Evolutionary conservation across 2,329 filamentous ascomycete genomes (phyloP).

Genomic region (Aspergillus terreus): DNA sequence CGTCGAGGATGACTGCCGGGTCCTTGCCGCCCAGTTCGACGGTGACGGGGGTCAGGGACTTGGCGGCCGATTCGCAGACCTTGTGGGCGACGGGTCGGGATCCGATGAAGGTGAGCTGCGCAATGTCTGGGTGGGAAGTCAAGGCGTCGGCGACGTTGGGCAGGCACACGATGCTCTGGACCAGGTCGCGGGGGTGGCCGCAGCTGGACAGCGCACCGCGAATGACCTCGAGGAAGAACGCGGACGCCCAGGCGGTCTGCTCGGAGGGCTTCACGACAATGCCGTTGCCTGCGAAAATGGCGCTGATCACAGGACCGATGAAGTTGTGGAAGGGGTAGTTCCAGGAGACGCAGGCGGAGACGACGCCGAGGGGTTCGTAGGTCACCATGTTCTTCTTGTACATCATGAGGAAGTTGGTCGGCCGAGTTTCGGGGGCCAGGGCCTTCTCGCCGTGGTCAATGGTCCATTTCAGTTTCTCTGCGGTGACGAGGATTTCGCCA

Average conservation of each 20-base stretch:
- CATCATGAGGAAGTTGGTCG: constrained; percentile 88
- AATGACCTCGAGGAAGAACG: constrained; percentile 76
- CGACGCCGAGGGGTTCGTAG: constrained; percentile 90
- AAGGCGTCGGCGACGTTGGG: constrained; percentile 75
- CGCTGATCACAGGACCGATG: constrained; percentile 83
- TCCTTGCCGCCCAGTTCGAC: constrained; percentile 96
- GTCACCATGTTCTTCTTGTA: constrained; percentile 90
- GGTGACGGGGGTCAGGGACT: constrained; percentile 78
- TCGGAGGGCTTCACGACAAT: constrained; percentile 93
- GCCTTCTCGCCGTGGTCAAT: constrained; percentile 84
- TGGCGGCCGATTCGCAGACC: constrained; percentile 82
- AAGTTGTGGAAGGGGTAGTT: constrained; percentile 98
- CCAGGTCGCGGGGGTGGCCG: constrained; percentile 74
- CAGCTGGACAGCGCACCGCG: constrained; percentile 76
- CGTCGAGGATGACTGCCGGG: constrained; percentile 83
- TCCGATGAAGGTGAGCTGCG: constrained; percentile 94
- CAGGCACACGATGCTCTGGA: constrained; percentile 86
- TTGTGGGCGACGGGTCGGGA: constrained; percentile 81
- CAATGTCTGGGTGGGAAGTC: constrained; percentile 78
- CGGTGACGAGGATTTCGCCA: constrained; percentile 90
- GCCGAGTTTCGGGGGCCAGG: constrained; percentile 65
- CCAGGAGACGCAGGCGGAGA: constrained; percentile 91
- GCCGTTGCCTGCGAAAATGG: constrained; percentile 85
- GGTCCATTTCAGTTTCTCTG: constrained; percentile 93
- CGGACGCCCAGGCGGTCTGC: constrained; percentile 87